phyloP scores from a whole-genome alignment of 2,329 filamentous ascomycete species.

The Shiraia bambusicola region DNA sequence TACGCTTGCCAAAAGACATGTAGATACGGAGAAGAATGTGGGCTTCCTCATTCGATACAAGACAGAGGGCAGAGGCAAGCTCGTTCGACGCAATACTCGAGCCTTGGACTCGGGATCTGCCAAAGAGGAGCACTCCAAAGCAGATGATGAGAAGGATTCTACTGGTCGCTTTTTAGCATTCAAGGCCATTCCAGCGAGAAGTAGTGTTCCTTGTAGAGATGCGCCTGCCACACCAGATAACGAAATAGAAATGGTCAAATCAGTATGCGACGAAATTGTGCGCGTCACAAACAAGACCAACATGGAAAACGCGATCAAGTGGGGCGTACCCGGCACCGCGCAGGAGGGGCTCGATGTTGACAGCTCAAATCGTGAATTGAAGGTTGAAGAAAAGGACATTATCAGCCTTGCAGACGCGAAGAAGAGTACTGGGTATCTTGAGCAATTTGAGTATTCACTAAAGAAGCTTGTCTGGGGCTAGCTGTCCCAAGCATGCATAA shows the following conservation, averaged over 20 bases:
- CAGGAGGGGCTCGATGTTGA: constrained; percentile 4
- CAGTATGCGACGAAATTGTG: constrained; percentile 76
- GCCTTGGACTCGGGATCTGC: constrained; percentile 61
- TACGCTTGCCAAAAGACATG: constrained; percentile 74
- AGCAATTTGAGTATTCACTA: constrained; percentile 83
- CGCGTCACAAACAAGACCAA: constrained; percentile 60
- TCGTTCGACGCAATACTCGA: constrained; percentile 80
- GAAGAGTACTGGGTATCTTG: constrained; percentile 80
- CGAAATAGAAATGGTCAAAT: constrained; percentile 59
- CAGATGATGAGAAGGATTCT: constrained; percentile 17
- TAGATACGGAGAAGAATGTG: constrained; percentile 76
- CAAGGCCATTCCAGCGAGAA: constrained; percentile 56
- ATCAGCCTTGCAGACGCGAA: constrained; percentile 83
- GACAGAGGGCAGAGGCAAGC: constrained; percentile 67
- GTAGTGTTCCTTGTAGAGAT: constrained; percentile 36
- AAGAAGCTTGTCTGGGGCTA: constrained; percentile 89
- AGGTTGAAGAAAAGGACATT: constrained; percentile 66
- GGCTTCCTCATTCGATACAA: constrained; percentile 80
- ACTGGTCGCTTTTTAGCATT: constrained; percentile 52
- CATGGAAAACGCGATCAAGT: constrained; percentile 38
- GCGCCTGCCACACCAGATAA: constrained; percentile 38
- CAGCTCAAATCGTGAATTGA: constrained; percentile 11
- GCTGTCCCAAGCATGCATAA: background rate
- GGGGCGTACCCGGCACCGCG: constrained; percentile 25
- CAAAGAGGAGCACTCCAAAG: constrained; percentile 13